phyloP scores from a whole-genome alignment of 768 basidiomycete genomes.

The Rhodotorula diobovata region DNA sequence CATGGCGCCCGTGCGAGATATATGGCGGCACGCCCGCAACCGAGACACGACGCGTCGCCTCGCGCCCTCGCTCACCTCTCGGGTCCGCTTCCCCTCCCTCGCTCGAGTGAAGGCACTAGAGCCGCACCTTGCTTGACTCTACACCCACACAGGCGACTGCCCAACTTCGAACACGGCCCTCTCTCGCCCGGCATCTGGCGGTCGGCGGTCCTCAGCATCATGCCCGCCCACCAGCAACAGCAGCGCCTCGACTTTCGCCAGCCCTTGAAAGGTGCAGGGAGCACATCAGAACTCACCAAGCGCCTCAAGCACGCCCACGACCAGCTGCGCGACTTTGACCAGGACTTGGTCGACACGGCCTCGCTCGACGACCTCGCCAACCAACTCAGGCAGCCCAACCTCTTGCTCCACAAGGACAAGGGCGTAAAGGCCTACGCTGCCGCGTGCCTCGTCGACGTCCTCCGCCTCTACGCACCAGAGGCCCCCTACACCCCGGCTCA shows the following conservation, averaged over 20 bases:
- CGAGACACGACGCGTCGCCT: too few relatives aligned
- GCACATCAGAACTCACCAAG: constrained; percentile 18
- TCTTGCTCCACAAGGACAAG: constrained; percentile 89
- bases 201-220: background rate
- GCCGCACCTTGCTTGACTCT: too few relatives aligned
- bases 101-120: too few relatives aligned
- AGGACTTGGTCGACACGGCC: constrained; percentile 70
- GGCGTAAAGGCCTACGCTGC: constrained; percentile 93
- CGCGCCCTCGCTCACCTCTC: too few relatives aligned
- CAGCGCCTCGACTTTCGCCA: constrained; percentile 13
- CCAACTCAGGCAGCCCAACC: constrained; percentile 70
- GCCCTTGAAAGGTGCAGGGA: constrained; percentile 1
- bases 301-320: constrained; percentile 47
- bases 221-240: constrained; percentile 1
- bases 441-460: constrained; percentile 88
- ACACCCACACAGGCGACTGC: too few relatives aligned
- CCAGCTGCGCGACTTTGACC: constrained; percentile 70
- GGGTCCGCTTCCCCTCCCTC: too few relatives aligned
- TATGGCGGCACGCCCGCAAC: too few relatives aligned
- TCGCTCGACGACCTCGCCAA: constrained; percentile 67
- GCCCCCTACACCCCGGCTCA: constrained; percentile 87
- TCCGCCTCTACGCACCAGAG: constrained; percentile 90
- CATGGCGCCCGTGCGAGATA: too few relatives aligned
- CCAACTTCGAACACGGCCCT: background rate
- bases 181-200: background rate